These are phyloP conservation scores for Hirsutella rhossiliensis DNA, from an alignment of 2,329 filamentous ascomycete species.

Conservation along the genomic window DNA sequence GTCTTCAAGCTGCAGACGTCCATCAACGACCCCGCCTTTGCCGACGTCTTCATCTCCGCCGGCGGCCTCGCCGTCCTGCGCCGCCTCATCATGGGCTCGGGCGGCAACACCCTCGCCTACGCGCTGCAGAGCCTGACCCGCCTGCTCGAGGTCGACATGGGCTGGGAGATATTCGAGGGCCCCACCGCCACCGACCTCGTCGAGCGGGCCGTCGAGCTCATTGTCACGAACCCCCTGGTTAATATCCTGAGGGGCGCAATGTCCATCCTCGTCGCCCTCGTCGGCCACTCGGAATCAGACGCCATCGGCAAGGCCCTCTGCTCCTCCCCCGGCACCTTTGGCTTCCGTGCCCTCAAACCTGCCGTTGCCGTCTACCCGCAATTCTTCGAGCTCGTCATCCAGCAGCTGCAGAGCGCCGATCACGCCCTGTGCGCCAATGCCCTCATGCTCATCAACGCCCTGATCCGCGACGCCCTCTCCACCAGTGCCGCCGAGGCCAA, in stretches of 20 bases:
- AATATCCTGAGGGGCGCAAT: constrained; percentile 96
- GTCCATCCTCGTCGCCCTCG: constrained; percentile 88
- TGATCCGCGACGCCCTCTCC: constrained; percentile 84
- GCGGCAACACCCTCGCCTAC: constrained; percentile 91
- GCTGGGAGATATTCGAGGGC: constrained; percentile 78
- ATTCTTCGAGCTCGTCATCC: constrained; percentile 89
- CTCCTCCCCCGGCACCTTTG: constrained; percentile 51
- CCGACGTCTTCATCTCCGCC: constrained; percentile 87
- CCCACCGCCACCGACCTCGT: constrained; percentile 52
- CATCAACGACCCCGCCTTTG: constrained; percentile 92
- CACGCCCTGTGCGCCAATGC: constrained; percentile 94
- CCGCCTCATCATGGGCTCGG: constrained; percentile 70
- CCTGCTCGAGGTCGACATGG: constrained; percentile 90
- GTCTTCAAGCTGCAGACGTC: constrained; percentile 95
- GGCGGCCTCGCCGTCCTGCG: constrained; percentile 74
- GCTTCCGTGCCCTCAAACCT: constrained; percentile 84
- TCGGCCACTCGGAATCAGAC: constrained; percentile 65
- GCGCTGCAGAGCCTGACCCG: constrained; percentile 80
- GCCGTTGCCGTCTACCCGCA: constrained; percentile 84
- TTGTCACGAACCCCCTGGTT: constrained; percentile 89
- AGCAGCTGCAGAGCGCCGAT: constrained; percentile 83
- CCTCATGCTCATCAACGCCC: constrained; percentile 85
- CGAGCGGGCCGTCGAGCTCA: constrained; percentile 74
- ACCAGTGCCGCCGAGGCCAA: constrained; percentile 44
- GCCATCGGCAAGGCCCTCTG: constrained; percentile 14